Base-by-base conservation (phyloP, 139 green algal species). In the Chlamydomonas sp. region DNA sequence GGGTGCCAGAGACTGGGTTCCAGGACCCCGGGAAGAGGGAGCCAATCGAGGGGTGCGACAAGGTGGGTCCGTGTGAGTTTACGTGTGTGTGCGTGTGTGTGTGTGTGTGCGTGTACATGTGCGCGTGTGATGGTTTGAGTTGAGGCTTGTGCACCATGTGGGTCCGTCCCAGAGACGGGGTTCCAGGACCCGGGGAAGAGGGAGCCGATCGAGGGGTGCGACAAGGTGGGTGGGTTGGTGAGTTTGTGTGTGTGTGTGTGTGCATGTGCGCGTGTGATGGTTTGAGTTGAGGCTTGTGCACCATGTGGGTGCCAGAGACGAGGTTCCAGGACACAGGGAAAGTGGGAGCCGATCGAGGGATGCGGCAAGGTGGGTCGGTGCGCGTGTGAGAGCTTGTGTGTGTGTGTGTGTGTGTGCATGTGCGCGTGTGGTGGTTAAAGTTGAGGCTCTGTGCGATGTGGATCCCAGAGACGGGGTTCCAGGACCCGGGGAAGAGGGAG, bases 371-470 rank as follows among this genome's bases (percentile, higher is more conserved):
- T 70, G 63, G 35, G 63, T 35, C n/a, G n/a, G n/a, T n/a, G n/a
- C n/a, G n/a, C n/a, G n/a, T n/a, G n/a, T n/a, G n/a, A n/a, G n/a
- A n/a, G n/a, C n/a, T n/a, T n/a, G n/a, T n/a, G n/a, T n/a, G n/a
- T n/a, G n/a, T n/a, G n/a, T n/a, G n/a, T n/a, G n/a, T n/a, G n/a
- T n/a, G n/a, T n/a, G n/a, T n/a, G n/a, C n/a, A n/a, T n/a, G n/a
- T n/a, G n/a, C n/a, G n/a, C n/a, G n/a, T n/a, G n/a, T n/a, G n/a
- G n/a, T n/a, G n/a, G n/a, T n/a, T n/a, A n/a, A n/a, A n/a, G n/a
- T n/a, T n/a, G n/a, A n/a, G n/a, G 6, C 30, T 71, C 28, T 71
- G 65, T 29, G 47, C 65, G 4, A 71, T 71, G 39, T 71, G 65
- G 65, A 35, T 62, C 3, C 65, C 65, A 13, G 65, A 71, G 38